Evolutionary conservation across 2,329 filamentous ascomycete species (phyloP).

Genomic region (Knufia fluminis): DNA sequence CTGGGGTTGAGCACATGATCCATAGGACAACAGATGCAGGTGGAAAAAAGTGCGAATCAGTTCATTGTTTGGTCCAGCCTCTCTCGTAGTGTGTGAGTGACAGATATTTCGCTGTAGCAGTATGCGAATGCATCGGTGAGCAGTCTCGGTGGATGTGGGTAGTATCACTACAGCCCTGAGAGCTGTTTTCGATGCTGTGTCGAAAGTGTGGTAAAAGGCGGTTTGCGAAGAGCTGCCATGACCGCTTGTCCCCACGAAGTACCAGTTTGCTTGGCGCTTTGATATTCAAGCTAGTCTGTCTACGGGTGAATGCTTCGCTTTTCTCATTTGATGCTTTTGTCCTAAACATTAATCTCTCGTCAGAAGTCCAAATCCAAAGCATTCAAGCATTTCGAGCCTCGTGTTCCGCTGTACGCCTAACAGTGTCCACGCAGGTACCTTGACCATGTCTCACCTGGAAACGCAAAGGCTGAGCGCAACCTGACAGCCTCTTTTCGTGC

Average conservation of each 20-base stretch:
- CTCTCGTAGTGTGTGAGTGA: neutral
- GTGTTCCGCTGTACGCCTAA: neutral
- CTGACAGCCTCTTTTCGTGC: neutral
- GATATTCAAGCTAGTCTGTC: too few species aligned
- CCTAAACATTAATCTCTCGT: neutral
- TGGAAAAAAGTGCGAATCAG: neutral
- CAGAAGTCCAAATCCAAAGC: neutral
- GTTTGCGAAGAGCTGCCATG: neutral
- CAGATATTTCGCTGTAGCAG: too few species aligned
- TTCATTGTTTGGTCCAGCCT: slow-evolving; percentile 6
- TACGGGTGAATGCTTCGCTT: neutral
- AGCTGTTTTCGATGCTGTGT: neutral
- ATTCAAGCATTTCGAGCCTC: neutral
- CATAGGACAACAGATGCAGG: neutral
- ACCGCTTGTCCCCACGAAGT: neutral
- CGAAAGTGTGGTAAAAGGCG: too few species aligned
- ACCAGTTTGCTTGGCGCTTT: neutral
- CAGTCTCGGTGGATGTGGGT: neutral
- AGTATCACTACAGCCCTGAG: too few species aligned
- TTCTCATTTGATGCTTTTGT: neutral
- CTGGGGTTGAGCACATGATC: neutral
- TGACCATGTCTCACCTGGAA: neutral
- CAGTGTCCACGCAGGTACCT: neutral
- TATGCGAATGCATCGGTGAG: too few species aligned
- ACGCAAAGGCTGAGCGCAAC: neutral